A percentile compares a stretch with the other conserved stretches of the same genome.
Evolutionary conservation across 2,329 filamentous ascomycete genomes (phyloP).

Genomic region (Diaporthe citri): DNA sequence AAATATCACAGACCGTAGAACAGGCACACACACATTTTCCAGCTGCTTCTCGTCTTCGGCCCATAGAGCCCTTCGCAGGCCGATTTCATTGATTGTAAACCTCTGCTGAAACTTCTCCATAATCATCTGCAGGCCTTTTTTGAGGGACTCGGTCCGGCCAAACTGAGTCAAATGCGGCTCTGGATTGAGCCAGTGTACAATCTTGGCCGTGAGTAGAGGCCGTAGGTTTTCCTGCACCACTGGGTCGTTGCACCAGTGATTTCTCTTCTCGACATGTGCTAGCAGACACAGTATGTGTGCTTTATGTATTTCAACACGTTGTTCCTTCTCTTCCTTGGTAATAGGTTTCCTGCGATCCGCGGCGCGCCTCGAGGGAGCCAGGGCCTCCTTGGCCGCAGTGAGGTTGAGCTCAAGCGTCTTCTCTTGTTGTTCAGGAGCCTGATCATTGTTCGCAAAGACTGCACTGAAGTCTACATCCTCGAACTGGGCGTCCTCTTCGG

Average conservation of each 20-base stretch:
- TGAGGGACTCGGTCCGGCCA: slow-evolving; percentile 79
- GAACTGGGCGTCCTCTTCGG: slow-evolving; percentile 58
- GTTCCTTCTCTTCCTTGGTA: slow-evolving; percentile 65
- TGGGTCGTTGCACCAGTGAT: slow-evolving; percentile 88
- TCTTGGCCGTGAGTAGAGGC: slow-evolving; percentile 74
- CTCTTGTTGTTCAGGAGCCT: slow-evolving; percentile 46
- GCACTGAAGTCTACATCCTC: slow-evolving; percentile 62
- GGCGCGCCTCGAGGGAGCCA: slow-evolving; percentile 46
- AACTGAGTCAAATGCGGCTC: slow-evolving; percentile 78
- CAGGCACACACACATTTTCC: slow-evolving; percentile 61
- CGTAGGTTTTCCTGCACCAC: slow-evolving; percentile 76
- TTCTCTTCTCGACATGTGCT: slow-evolving; percentile 81
- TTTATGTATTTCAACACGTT: slow-evolving; percentile 84
- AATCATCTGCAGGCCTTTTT: slow-evolving; percentile 81
- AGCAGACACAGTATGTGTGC: slow-evolving; percentile 86
- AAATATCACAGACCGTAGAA: slow-evolving; percentile 28
- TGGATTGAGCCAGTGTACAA: slow-evolving; percentile 76
- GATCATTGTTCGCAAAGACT: slow-evolving; percentile 40
- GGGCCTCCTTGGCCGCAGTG: slow-evolving; percentile 57
- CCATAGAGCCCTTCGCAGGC: slow-evolving; percentile 81
- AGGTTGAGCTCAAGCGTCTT: slow-evolving; percentile 66
- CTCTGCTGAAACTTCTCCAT: slow-evolving; percentile 75
- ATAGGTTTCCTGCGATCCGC: slow-evolving; percentile 64
- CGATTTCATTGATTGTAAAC: slow-evolving; percentile 79
- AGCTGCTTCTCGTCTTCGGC: slow-evolving; percentile 74